Evolutionary conservation across 2,329 filamentous ascomycete species (phyloP).

Genomic region (Monosporascus sp.): DNA sequence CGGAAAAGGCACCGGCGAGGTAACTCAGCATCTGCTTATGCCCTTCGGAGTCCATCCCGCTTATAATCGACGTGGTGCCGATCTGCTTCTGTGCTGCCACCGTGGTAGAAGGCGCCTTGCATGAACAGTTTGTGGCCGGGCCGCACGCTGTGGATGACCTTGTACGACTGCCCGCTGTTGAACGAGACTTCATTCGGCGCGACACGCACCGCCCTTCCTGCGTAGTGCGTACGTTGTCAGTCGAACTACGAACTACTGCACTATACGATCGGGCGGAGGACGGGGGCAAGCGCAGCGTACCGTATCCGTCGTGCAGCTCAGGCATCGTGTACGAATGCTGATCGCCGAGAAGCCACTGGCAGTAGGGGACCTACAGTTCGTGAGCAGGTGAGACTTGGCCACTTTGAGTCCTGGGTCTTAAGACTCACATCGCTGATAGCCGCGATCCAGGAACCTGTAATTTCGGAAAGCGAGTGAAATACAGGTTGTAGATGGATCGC

Average conservation of each 20-base stretch:
- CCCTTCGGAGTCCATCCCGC: slow-evolving; percentile 13
- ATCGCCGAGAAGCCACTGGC: slow-evolving; percentile 8
- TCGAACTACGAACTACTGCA: background rate
- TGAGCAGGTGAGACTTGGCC: no score
- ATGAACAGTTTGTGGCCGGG: slow-evolving; percentile 13
- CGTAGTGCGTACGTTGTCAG: background rate
- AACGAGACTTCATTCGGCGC: slow-evolving; percentile 16
- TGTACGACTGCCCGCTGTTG: slow-evolving; percentile 9
- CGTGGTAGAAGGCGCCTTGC: slow-evolving; percentile 21
- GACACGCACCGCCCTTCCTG: background rate
- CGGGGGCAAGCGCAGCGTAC: background rate
- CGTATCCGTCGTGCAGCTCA: slow-evolving; percentile 14
- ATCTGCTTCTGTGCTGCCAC: slow-evolving; percentile 7
- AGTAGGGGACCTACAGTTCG: slow-evolving; percentile 8
- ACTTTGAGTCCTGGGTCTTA: background rate
- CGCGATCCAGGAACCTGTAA: slow-evolving; percentile 12
- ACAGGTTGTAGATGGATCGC: slow-evolving; percentile 8
- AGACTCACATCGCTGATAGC: slow-evolving; percentile 13
- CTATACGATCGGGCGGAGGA: background rate
- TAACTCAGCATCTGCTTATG: slow-evolving; percentile 17
- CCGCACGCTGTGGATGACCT: slow-evolving; percentile 13
- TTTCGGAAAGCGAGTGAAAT: slow-evolving; percentile 12
- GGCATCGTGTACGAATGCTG: slow-evolving; percentile 11
- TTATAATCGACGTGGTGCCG: slow-evolving; percentile 16
- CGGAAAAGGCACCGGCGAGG: slow-evolving; percentile 21